These are phyloP conservation scores for Galeopsis tetrahit DNA, from an alignment of 257 asterid species.

Conservation along the genomic window DNA sequence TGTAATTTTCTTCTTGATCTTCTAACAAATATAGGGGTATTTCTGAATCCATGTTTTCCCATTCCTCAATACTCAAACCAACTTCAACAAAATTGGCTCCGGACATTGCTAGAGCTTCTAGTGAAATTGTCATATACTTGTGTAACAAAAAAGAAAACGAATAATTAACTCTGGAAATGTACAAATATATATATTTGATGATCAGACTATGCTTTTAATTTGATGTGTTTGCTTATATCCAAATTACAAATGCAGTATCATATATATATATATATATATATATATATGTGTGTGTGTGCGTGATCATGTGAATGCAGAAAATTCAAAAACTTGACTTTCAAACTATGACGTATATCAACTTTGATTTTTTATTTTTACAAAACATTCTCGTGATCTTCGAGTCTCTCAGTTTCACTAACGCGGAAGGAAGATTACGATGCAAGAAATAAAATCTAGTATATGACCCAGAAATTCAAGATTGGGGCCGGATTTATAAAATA, in stretches of 20 bases:
- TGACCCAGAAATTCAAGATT: too few relatives aligned
- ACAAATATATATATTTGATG: not conserved
- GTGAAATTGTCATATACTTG: constrained; percentile 39
- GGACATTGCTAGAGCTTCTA: constrained; percentile 59
- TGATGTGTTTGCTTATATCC: not conserved
- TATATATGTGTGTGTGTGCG: too few relatives aligned
- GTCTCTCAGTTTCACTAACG: not conserved
- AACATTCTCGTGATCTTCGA: constrained; percentile 35
- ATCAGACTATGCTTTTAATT: not conserved
- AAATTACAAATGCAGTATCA: not conserved
- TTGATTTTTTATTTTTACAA: constrained; percentile 27
- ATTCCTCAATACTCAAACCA: constrained; percentile 35
- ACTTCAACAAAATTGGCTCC: constrained; percentile 41
- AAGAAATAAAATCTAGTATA: not conserved
- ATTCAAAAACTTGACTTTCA: constrained; percentile 30
- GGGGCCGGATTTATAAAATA: too few relatives aligned
- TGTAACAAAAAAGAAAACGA: not conserved
- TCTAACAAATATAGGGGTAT: constrained; percentile 45
- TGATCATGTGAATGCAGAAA: not conserved
- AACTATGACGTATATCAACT: constrained; percentile 19
- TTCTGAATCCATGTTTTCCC: constrained; percentile 34
- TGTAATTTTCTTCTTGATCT: constrained; percentile 18
- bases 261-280: not conserved
- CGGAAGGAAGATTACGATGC: not conserved
- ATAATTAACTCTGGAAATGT: not conserved